phyloP scores from a whole-genome alignment of 108 stramenopile species.

The Poteriospumella lacustris region DNA sequence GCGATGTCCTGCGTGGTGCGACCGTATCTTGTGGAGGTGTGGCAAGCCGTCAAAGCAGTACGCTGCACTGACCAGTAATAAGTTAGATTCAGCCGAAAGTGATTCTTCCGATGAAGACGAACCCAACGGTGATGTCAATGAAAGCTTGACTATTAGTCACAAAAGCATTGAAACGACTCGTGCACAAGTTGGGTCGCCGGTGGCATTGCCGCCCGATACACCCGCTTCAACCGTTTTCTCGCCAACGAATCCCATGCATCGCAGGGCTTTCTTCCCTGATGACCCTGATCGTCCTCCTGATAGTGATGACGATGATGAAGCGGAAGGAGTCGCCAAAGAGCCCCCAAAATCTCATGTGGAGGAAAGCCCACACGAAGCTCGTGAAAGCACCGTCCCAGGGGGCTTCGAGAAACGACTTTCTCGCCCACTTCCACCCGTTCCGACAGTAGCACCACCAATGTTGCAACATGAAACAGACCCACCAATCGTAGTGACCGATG shows the following conservation, averaged over 20 bases:
- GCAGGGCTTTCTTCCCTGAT: not conserved
- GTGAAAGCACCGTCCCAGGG: too few species aligned
- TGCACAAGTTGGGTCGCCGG: not conserved
- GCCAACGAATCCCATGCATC: not conserved
- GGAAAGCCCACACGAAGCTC: too few species aligned
- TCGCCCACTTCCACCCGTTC: too few species aligned
- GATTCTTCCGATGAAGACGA: not conserved
- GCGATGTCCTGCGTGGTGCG: conserved; percentile 27
- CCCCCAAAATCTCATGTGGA: too few species aligned
- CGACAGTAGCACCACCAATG: too few species aligned
- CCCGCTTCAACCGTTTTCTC: not conserved
- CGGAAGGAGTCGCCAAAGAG: not conserved
- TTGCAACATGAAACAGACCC: too few species aligned
- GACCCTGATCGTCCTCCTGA: not conserved
- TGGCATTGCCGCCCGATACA: not conserved
- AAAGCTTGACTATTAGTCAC: not conserved
- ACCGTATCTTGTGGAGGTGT: conserved; percentile 16
- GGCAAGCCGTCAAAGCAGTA: not conserved
- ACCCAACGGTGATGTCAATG: not conserved
- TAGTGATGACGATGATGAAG: not conserved
- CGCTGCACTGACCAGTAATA: not conserved
- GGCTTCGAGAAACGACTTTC: too few species aligned
- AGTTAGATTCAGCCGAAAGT: not conserved
- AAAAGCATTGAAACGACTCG: not conserved
- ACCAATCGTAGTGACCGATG: not conserved